Conservation (phyloP, 768 basidiomycete genomes). For the Rhizopogon vinicolor region DNA sequence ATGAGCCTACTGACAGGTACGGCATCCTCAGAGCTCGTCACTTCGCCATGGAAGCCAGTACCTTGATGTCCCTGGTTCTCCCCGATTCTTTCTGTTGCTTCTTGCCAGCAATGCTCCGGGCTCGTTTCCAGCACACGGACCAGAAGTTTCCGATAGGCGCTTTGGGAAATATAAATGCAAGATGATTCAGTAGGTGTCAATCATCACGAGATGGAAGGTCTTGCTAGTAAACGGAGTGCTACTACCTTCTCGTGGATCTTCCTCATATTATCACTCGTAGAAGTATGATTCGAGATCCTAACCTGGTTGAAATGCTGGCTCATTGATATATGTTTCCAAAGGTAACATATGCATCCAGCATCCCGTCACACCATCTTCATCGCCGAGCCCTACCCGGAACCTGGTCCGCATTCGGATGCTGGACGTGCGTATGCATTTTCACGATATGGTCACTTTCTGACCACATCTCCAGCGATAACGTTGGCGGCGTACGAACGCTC, state of each 20-base stretch:
- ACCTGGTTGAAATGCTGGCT: background rate
- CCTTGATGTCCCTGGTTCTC: background rate
- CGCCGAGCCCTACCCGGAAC: slow-evolving; percentile 38
- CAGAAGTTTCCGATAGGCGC: background rate
- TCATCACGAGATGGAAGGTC: background rate
- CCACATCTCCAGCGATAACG: slow-evolving; percentile 42
- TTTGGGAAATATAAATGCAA: background rate
- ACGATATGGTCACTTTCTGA: slow-evolving; percentile 10
- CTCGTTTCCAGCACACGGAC: background rate
- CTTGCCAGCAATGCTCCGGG: background rate
- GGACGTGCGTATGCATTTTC: slow-evolving; percentile 38
- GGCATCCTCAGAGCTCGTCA: no score
- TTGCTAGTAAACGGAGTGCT: no score
- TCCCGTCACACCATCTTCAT: slow-evolving; percentile 3
- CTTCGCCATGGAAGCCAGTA: background rate
- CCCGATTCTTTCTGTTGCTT: background rate
- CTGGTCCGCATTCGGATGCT: slow-evolving; percentile 61
- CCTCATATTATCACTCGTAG: background rate
- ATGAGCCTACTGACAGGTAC: no score
- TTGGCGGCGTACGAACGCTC: slow-evolving; percentile 52
- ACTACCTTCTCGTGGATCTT: background rate
- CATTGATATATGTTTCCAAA: background rate
- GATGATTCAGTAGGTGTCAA: no score
- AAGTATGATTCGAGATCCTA: background rate
- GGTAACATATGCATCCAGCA: background rate